These are phyloP conservation scores for Mycosphaerella arachidis DNA, from an alignment of 2,329 filamentous ascomycete genomes.

Conservation along the genomic window DNA sequence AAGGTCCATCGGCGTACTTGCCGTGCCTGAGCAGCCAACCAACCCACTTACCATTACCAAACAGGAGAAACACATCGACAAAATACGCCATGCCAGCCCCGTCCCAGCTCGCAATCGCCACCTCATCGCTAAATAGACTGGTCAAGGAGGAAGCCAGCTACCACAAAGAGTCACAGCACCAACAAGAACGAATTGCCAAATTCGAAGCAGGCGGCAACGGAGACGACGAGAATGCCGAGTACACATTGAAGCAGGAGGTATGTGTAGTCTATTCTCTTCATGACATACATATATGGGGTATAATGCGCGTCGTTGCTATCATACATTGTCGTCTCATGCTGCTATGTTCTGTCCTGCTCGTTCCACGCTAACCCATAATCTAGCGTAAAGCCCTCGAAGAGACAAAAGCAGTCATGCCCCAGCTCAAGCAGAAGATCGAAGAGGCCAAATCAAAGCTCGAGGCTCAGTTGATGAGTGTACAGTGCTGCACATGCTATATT, in stretches of 20 bases:
- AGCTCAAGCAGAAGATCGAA: slow-evolving; percentile 65
- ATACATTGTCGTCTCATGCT: slow-evolving; percentile 4
- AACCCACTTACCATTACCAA: not conserved
- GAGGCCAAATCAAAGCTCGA: slow-evolving; percentile 70
- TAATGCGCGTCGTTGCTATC: not conserved
- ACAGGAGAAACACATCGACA: not conserved
- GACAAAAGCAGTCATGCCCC: slow-evolving; percentile 76
- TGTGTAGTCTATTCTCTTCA: slow-evolving; percentile 22
- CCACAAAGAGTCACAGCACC: slow-evolving; percentile 74
- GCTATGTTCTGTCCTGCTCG: not conserved
- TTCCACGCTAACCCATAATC: slow-evolving; percentile 2
- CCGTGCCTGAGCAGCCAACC: not conserved
- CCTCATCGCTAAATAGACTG: slow-evolving; percentile 72
- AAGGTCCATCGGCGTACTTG: not conserved
- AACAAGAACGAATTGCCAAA: slow-evolving; percentile 66
- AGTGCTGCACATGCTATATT: not conserved
- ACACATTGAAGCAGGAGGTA: slow-evolving; percentile 82
- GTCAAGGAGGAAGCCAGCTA: slow-evolving; percentile 91
- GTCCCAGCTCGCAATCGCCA: slow-evolving; percentile 71
- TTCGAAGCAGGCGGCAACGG: slow-evolving; percentile 52
- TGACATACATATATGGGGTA: not conserved
- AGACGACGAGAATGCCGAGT: slow-evolving; percentile 69
- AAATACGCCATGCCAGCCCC: slow-evolving; percentile 64
- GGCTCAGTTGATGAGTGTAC: slow-evolving; percentile 63
- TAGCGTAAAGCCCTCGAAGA: slow-evolving; percentile 79